Base-by-base conservation (phyloP, 768 basidiomycete genomes). In the Lentinus tigrinus region DNA sequence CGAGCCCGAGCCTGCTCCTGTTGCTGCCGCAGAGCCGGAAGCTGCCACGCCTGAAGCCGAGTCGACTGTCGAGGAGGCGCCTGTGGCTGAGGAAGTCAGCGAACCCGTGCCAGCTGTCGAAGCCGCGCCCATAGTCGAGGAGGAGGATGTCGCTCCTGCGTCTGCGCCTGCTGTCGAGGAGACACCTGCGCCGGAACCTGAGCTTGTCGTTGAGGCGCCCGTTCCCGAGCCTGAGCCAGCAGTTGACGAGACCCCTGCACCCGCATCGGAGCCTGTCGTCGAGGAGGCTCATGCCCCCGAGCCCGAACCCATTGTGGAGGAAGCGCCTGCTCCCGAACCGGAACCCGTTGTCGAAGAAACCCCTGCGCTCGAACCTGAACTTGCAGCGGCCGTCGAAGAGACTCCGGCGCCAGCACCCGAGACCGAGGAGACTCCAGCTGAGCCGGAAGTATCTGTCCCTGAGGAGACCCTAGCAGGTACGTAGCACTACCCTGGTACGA, bases 251-350 rank as follows among this genome's bases (percentile, higher is more conserved):
- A n/a, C n/a, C n/a, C n/a, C n/a, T n/a, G 40, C 7, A 42, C 40
- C 40, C 6, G 40, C 40, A 42, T 31, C 54, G 11, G 42, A 65
- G 28, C 39, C 59, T 28, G 57, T 39, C 36, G 59, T 50, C 34
- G 59, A 63, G 8, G 57, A 49, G 23, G 42, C 43, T 23, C 43
- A 4, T 44, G 43, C 11, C 28, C 38, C 28, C 1, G 56, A 44
- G 8, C 62, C 57, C 24, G 68, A 65, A 34, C 49, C 61, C 2
- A 59, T 58, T 23, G 65, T 63, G 26, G 64, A 61, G n/a, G 67
- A 48, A 5, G 21, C 19, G 14, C 23, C 48, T 1, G 49, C 26
- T 19, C 38, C 38, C 11, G 39, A 2, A 17, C 21, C 37, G 2
- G 38, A 38, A 3, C 23, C 24, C 26, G 37, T 42, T 10, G 49